Conservation (phyloP, 805 yeast species). For the Wickerhamomyces alni region DNA sequence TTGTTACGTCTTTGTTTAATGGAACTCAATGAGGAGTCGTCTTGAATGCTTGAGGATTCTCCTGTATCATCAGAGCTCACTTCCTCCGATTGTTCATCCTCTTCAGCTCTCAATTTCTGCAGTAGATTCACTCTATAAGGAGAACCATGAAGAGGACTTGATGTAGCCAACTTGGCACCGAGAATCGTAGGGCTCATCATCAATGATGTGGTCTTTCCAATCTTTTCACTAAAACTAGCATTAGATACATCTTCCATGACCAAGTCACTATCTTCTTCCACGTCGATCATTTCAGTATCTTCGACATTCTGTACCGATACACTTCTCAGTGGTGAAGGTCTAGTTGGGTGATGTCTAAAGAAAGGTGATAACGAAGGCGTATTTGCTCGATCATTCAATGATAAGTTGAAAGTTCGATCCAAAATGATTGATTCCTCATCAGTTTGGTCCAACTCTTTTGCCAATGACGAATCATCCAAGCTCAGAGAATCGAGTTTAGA, state of each 20-base stretch:
- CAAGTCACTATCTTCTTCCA: constrained; percentile 10
- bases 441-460: neutral
- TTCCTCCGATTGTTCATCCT: constrained; percentile 4
- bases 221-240: constrained; percentile 1
- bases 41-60: neutral
- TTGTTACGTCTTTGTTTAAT: constrained; percentile 5
- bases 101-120: constrained; percentile 5
- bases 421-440: neutral
- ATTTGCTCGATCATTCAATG: neutral
- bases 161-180: constrained; percentile 22
- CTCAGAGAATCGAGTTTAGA: neutral
- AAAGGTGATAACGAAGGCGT: neutral
- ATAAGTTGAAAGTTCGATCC: neutral
- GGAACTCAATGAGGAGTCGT: neutral
- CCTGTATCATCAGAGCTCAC: constrained; percentile 2
- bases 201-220: constrained; percentile 3
- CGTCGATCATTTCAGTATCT: constrained; percentile 19
- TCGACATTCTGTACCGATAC: neutral
- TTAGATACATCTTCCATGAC: constrained; percentile 11
- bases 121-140: constrained; percentile 6
- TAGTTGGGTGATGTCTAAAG: neutral
- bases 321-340: neutral
- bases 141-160: constrained; percentile 4
- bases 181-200: constrained; percentile 20
- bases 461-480: neutral